These are phyloP conservation scores for Raffaelea deltoideospora DNA, from an alignment of 2,329 filamentous ascomycete species.

Conservation along the genomic window DNA sequence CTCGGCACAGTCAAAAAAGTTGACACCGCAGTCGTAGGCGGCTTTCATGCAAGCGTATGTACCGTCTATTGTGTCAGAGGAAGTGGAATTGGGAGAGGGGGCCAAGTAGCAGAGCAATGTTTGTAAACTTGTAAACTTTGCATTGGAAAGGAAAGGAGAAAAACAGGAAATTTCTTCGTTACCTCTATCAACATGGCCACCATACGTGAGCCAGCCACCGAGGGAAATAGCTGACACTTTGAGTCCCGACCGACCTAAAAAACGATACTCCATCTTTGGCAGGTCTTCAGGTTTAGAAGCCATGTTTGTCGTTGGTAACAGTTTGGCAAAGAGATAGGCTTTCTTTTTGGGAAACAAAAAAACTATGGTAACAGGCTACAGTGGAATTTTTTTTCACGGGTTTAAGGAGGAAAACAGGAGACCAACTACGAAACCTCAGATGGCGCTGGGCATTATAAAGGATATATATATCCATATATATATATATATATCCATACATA, in stretches of 20 bases:
- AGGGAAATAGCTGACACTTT: conserved; percentile 19
- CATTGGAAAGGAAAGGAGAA: too few relatives aligned
- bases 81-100: background rate
- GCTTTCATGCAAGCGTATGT: conserved; percentile 39
- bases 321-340: too few relatives aligned
- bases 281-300: conserved; percentile 2
- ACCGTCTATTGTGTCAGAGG: conserved; percentile 36
- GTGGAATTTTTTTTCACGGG: too few relatives aligned
- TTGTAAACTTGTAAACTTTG: background rate
- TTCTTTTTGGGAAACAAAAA: too few relatives aligned
- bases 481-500: too few relatives aligned
- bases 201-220: conserved; percentile 37
- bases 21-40: conserved; percentile 44
- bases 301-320: too few relatives aligned
- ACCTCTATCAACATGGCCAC: conserved; percentile 17
- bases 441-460: too few relatives aligned
- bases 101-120: background rate
- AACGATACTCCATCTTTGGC: conserved; percentile 5
- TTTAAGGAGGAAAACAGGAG: too few relatives aligned
- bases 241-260: conserved; percentile 6
- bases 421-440: too few relatives aligned
- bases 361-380: too few relatives aligned
- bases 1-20: conserved; percentile 50
- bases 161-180: too few relatives aligned
- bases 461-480: too few relatives aligned